Evolutionary conservation across 2,329 filamentous ascomycete genomes (phyloP), one percentile per base, ranked within the genome.

Genomic region (Ophiostoma ulmi): DNA sequence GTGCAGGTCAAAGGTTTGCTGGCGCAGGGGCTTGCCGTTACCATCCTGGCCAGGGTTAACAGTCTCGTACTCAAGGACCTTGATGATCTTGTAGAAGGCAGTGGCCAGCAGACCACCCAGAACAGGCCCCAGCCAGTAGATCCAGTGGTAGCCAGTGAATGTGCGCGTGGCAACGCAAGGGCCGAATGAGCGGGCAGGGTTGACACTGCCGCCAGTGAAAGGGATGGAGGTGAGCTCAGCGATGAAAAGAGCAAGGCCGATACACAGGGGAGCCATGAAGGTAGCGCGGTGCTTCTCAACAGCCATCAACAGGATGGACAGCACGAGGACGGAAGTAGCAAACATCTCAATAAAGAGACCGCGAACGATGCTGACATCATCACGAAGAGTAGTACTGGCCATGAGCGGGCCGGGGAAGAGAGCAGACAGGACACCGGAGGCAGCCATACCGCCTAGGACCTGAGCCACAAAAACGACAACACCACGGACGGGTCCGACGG

Each of bases 221-320:
- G 81, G 81, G 31, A 83, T 81, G 36, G 80, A 79, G 70, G 77
- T 79, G 68, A 84, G 77, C 76, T 85, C 80, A 5, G 80, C 80
- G 63, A 92, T 84, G 77, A 93, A 92, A 69, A 93, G 83, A 0
- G 90, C 83, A 1, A 92, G 79, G 0, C 91, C 91, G 74, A 93
- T 91, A 14, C 88, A 90, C 3, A 93, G 80, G 0, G 91, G 90
- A 0, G 90, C 90, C 1, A 92, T 80, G 76, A 85, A 91, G 0
- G 90, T 93, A 2, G 87, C 87, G 64, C 88, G 88, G 78, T 92
- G 90, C 80, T 93, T 92, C 77, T 92, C 89, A 4, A 87, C 86
- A 0, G 89, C 90, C 64, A 92, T 82, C 85, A 92, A 90, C 77
- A 88, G 86, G 39, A 91, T 86, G 2, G 88, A 85, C 69, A 91